phyloP scores from a whole-genome alignment of 805 yeast species.

The Schwanniomyces occidentalis region DNA sequence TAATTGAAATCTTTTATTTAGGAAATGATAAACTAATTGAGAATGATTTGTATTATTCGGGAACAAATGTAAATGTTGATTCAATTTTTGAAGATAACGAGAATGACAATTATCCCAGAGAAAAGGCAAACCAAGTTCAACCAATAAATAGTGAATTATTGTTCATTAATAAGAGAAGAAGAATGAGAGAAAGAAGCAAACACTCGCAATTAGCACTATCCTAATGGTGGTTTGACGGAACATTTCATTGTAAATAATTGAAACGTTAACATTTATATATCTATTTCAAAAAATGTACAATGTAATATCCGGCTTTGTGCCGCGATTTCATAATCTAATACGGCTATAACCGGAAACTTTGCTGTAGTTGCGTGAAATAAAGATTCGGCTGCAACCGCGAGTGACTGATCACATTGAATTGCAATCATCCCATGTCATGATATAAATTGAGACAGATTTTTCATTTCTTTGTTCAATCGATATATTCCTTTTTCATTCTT shows the following conservation, averaged over 20 bases:
- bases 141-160: conserved; percentile 44
- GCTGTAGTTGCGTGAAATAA: too few relatives aligned
- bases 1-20: conserved; percentile 68
- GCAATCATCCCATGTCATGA: not conserved
- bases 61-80: conserved; percentile 31
- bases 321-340: too few relatives aligned
- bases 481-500: not conserved
- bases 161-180: conserved; percentile 53
- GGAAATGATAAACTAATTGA: conserved; percentile 75
- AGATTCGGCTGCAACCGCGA: too few relatives aligned
- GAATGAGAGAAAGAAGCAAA: conserved; percentile 12
- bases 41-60: conserved; percentile 50
- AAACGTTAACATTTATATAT: too few relatives aligned
- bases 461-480: not conserved
- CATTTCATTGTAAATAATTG: too few relatives aligned
- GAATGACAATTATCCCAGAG: conserved; percentile 1
- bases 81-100: conserved; percentile 16
- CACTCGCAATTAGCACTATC: too few relatives aligned
- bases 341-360: too few relatives aligned
- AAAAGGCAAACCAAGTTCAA: conserved; percentile 8
- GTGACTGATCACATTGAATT: too few relatives aligned
- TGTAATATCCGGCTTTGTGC: too few relatives aligned
- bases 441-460: too few relatives aligned
- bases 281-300: too few relatives aligned
- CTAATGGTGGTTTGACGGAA: too few relatives aligned